A percentile compares a stretch with the other conserved stretches of the same genome.
Evolutionary conservation across 108 stramenopile species (phyloP).

Genomic region (Nannochloropsis gaditana): DNA sequence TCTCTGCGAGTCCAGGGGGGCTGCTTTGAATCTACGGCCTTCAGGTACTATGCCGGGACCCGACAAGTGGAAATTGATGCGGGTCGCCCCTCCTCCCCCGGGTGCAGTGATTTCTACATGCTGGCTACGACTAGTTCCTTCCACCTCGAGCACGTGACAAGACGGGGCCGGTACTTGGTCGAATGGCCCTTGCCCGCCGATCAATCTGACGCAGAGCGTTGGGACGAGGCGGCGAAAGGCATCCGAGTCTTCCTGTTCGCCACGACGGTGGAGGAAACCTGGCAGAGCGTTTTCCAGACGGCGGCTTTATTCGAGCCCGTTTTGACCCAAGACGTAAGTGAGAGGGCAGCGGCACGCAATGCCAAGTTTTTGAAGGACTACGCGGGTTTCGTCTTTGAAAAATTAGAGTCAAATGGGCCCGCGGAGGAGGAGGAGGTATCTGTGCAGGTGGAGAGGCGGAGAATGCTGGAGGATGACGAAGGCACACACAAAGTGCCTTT

Average conservation of each 20-base stretch:
- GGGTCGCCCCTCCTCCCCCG: background rate
- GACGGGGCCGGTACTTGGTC: background rate
- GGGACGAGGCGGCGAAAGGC: background rate
- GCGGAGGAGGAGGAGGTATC: background rate
- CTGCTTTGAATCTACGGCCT: constrained; percentile 14
- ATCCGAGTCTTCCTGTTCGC: background rate
- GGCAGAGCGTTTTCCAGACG: constrained; percentile 2
- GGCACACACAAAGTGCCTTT: background rate
- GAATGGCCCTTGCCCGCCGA: background rate
- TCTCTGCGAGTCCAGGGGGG: background rate
- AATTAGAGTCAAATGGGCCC: background rate
- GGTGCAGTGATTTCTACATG: background rate
- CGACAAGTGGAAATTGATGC: background rate
- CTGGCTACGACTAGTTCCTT: background rate
- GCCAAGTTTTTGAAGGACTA: constrained; percentile 23
- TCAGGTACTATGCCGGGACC: background rate
- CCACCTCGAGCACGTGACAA: background rate
- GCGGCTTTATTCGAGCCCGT: background rate
- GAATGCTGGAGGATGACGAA: background rate
- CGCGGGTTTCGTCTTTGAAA: background rate
- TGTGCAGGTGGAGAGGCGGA: background rate
- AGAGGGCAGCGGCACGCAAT: background rate
- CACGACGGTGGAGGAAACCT: background rate
- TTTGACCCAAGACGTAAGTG: background rate
- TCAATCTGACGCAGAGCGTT: background rate